These are phyloP conservation scores for Castanopsis chinensis DNA, from an alignment of 306 rosid species.

Conservation along the genomic window DNA sequence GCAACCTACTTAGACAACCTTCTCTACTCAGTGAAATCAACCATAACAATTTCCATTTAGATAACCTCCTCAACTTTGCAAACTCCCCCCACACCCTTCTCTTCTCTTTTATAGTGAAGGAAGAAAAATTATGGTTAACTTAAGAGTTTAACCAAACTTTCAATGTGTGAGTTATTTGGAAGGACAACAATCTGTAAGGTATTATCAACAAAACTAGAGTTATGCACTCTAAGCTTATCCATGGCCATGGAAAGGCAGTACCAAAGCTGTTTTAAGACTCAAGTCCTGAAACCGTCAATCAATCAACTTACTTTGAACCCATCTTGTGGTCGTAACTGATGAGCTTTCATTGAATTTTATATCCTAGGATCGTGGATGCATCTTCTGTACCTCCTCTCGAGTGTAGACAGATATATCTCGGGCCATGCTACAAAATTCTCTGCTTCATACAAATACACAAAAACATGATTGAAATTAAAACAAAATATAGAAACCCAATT, in stretches of 20 bases:
- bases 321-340: not conserved
- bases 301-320: not conserved
- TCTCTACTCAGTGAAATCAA: too few relatives aligned
- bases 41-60: too few relatives aligned
- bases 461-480: not conserved
- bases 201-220: not conserved
- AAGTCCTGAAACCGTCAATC: not conserved
- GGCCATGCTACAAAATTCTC: constrained; percentile 60
- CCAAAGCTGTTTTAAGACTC: not conserved
- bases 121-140: too few relatives aligned
- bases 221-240: not conserved
- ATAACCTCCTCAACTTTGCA: too few relatives aligned
- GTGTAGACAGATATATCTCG: constrained; percentile 54
- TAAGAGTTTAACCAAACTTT: not conserved
- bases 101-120: too few relatives aligned
- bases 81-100: too few relatives aligned
- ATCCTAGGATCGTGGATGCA: not conserved
- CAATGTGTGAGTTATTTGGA: not conserved
- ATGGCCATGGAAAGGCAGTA: not conserved
- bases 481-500: not conserved
- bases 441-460: constrained; percentile 8
- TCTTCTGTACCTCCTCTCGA: constrained; percentile 53
- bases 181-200: not conserved
- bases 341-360: not conserved
- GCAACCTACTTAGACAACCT: too few relatives aligned